Evolutionary conservation across 2,329 filamentous ascomycete genomes (phyloP), one percentile per base, ranked within the genome.

Genomic region (Fusarium sp.): DNA sequence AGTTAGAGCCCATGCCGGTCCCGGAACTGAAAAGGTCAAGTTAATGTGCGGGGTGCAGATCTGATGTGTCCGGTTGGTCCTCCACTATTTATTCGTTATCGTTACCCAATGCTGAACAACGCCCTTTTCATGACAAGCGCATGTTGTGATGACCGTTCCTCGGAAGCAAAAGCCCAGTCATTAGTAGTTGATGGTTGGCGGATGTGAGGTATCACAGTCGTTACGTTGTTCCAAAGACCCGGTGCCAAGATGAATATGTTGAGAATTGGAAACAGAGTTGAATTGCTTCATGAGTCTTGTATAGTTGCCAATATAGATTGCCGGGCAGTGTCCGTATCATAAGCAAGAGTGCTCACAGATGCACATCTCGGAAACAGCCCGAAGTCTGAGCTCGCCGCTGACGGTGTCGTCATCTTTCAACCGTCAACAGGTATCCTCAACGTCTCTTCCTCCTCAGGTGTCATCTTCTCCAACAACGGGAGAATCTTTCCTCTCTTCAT

Each of bases 401-500:
- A 36, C 24, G 27, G 27, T 31, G 46, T 51, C 27, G 46, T 6
- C 49, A 35, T n/a, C n/a, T 35, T 24, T 70, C 65, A 35, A 29
- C n/a, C 35, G 20, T 63, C 42, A 42, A 60, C 31, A 7, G 61
- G 33, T 11, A 72, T 33, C 12, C 27, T 59, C 36, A 62, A 46
- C 16, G n/a, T 33, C 6, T 62, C 66, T 11, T 38, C 55, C 22
- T 67, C 49, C 20, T 64, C 51, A 3, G 46, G 42, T 7, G 57
- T 40, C 24, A 22, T 20, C 59, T 53, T 73, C 35, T 70, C 44
- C 29, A 75, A n/a, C 36, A 79, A 44, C 1, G 79, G 78, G 22
- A 86, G 38, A 42, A 80, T 75, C 74, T 81, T 83, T 2, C 88
- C 89, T 61, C 87, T 84, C 81, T 84, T 87, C 7, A 85, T 87